Evolutionary conservation across 1,284 basidiomycete species (phyloP), one percentile per base, ranked within the genome.

Genomic region (Cryptococcus sp.): DNA sequence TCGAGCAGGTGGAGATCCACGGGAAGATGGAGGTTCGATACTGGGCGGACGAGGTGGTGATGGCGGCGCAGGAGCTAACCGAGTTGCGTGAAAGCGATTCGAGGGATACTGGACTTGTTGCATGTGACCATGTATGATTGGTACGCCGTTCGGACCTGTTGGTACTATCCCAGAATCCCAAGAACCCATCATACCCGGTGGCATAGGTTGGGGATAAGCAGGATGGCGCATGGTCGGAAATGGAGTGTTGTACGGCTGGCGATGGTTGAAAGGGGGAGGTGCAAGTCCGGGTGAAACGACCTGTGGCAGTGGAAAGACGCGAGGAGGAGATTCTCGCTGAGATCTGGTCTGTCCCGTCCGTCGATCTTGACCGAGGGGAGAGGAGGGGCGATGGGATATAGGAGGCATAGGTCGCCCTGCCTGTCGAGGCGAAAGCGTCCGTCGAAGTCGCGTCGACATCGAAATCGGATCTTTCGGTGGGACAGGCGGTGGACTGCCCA

Each of bases 391-490:
- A 6, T 6, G 12, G 7, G n/a, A 12, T 24, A 5, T 45, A 23
- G 5, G 23, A 11, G 26, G 28, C 21, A 7, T 11, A 11, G 5
- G 10, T 14, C 21, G 14, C 7, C 19, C 12, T 21, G 10, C 14
- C 5, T 35, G 23, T 11, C 7, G 32, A 5, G 28, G 37, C 18
- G 32, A 34, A 24, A 36, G 23, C 3, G 18, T 14, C 4, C 36
- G 33, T 23, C 43, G 11, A 18, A 35, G 19, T 5, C 43, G 5
- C 24, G 16, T 28, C 6, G 26, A 18, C 5, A 32, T 32, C 22
- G 6, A 5, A 5, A 33, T 18, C 3, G 47, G 40, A 32, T 34
- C 23, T 31, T 60, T 60, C 6, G 61, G 54, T 19, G 61, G 59
- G 16, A 54, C 39, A 26, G 52, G 45, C 4, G 61, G 61, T 4